Base-by-base conservation (phyloP, 306 rosid species). In the Cicer bijugum region DNA sequence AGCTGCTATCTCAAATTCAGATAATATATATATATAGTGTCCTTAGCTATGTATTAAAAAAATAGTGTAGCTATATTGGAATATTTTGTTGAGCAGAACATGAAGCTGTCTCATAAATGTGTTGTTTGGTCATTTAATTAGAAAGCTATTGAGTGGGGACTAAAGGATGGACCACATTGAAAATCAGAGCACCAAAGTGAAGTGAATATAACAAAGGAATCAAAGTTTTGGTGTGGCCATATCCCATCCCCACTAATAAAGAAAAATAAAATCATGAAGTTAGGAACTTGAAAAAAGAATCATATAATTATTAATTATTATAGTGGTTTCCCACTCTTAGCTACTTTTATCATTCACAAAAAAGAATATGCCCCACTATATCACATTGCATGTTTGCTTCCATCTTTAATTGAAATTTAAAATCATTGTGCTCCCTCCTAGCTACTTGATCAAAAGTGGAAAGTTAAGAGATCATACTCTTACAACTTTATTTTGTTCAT, bases 331-430 rank as follows among this genome's bases (percentile, higher is more conserved):
- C 82, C 72, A 66, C 46, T 72, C 28, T 33, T 6, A 40, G 33
- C 75, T 28, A 72, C 82, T 77, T 67, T 81, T 75, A 81, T 75
- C 52, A 45, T 62, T 75, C 74, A 69, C 56, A 63, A 38, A 33
- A 51, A 33, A 51, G 65, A 76, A 76, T 76, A 71, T 56, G 62
- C 75, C 84, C 85, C 85, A 81, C 85, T 76, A 28, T 28, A 46
- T 1, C 70, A 71, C 79, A 71, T 65, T 76, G 64, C 53, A 47
- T 82, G 71, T 71, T 67, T 35, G 0, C 19, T 46, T 1, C 37
- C 4, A 64, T 76, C 80, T 50, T 52, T 68, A 45, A 46, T 40
- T 6, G 6, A 15, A 61, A 8, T 62, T 42, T 10, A 17, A 64
- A 63, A 82, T 75, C 78, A 69, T 79, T 70, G 50, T 78, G 80